These are phyloP conservation scores for Larix kaempferi DNA, from an alignment of 75 land plant genomes.

Conservation along the genomic window DNA sequence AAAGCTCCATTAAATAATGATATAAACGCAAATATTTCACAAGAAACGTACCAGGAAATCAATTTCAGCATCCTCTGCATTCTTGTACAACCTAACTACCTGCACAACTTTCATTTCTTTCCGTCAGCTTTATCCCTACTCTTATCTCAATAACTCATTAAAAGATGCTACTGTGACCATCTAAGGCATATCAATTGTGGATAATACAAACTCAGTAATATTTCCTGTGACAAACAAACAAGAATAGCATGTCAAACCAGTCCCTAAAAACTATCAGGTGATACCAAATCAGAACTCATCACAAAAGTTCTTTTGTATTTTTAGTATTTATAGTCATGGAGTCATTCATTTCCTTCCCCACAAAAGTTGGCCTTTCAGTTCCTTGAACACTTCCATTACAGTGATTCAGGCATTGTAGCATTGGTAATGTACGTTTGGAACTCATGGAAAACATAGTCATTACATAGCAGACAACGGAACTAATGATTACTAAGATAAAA, in stretches of 20 bases:
- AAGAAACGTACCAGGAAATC: slow-evolving; percentile 60
- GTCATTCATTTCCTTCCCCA: background rate
- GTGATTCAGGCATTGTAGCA: background rate
- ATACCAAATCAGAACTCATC: background rate
- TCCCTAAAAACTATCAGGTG: background rate
- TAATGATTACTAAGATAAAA: background rate
- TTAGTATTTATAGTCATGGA: background rate
- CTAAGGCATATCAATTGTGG: background rate
- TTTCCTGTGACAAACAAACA: background rate
- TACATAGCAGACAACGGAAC: background rate
- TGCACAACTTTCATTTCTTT: slow-evolving; percentile 20
- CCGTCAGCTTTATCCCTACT: background rate
- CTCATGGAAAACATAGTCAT: background rate
- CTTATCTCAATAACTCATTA: background rate
- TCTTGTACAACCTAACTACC: slow-evolving; percentile 68
- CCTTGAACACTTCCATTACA: background rate
- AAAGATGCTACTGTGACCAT: too few relatives aligned
- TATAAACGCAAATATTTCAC: background rate
- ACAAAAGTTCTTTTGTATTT: background rate
- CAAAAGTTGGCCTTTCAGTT: background rate
- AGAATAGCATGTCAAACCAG: background rate
- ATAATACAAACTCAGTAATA: background rate
- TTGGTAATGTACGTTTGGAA: background rate
- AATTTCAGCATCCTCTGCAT: slow-evolving; percentile 67
- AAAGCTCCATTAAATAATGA: background rate